Percentiles rank a stretch among this genome's conserved stretches.
These are phyloP conservation scores for Candida freyschussii DNA, from an alignment of 1,139 yeast genomes.

Conservation along the genomic window DNA sequence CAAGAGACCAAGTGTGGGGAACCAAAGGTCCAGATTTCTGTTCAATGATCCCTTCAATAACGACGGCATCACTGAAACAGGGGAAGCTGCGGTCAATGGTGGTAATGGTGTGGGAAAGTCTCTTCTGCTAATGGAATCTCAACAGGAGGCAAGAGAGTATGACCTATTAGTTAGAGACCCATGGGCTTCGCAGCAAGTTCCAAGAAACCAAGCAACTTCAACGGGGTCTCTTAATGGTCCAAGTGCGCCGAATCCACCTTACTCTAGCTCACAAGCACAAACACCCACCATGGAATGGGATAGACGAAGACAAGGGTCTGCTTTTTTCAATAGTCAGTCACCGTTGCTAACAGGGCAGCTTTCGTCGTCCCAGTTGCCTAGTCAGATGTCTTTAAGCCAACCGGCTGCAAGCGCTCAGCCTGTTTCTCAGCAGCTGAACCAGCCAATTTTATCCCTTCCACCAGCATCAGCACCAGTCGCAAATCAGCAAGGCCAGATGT, in stretches of 20 bases:
- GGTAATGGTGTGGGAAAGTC: conserved; percentile 46
- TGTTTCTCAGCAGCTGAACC: conserved; percentile 6
- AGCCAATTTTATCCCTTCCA: conserved; percentile 3
- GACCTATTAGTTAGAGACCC: conserved; percentile 45
- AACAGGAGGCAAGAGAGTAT: conserved; percentile 48
- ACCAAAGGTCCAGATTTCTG: conserved; percentile 62
- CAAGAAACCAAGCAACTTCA: conserved; percentile 11
- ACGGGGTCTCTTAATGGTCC: conserved; percentile 9
- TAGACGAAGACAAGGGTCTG: conserved; percentile 29
- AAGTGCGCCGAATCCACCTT: conserved; percentile 12
- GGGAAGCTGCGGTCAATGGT: conserved; percentile 13
- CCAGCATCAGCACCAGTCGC: conserved; percentile 9
- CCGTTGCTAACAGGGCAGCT: conserved; percentile 25
- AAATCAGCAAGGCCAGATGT: conserved; percentile 19
- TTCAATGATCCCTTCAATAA: conserved; percentile 61
- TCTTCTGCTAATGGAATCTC: conserved; percentile 50
- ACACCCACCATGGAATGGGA: conserved; percentile 27
- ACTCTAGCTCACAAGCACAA: conserved; percentile 19
- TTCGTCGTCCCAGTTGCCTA: conserved; percentile 24
- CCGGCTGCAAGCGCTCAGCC: conserved; percentile 9
- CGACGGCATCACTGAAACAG: conserved; percentile 23
- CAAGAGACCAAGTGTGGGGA: conserved; percentile 51
- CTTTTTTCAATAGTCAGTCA: conserved; percentile 26
- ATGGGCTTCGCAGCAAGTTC: conserved; percentile 22
- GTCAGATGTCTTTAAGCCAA: conserved; percentile 18